Conservation (phyloP, 2,329 filamentous ascomycete genomes). For the Coniella vitis region DNA sequence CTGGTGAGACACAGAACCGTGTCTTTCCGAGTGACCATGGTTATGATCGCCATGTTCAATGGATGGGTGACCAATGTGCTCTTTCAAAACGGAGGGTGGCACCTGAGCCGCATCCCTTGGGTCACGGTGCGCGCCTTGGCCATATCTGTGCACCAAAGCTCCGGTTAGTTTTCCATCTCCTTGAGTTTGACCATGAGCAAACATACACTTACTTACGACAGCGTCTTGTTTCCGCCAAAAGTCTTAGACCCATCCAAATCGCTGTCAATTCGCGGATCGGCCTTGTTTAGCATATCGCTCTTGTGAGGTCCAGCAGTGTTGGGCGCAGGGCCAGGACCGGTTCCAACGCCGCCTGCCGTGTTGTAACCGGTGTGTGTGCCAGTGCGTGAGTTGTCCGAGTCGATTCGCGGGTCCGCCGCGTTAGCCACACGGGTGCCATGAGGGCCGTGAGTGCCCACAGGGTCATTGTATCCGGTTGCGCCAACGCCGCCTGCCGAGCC, state of each 20-base stretch:
- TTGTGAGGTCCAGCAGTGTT: constrained; percentile 47
- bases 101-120: constrained; percentile 52
- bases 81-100: constrained; percentile 45
- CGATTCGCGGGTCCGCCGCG: constrained; percentile 31
- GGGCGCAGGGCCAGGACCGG: constrained; percentile 30
- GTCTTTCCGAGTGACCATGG: constrained; percentile 38
- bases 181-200: background rate
- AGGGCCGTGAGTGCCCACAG: constrained; percentile 25
- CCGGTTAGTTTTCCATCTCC: background rate
- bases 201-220: constrained; percentile 34
- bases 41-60: constrained; percentile 37
- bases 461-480: constrained; percentile 26
- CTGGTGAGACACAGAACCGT: constrained; percentile 40
- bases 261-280: constrained; percentile 49
- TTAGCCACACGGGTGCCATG: constrained; percentile 29
- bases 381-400: constrained; percentile 30
- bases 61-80: constrained; percentile 38
- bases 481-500: constrained; percentile 10
- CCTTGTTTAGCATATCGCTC: constrained; percentile 46
- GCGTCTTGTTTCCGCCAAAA: constrained; percentile 45
- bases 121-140: constrained; percentile 25
- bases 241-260: constrained; percentile 50
- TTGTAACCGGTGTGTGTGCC: constrained; percentile 17
- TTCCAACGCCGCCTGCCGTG: constrained; percentile 7
- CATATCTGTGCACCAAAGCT: background rate